A percentile compares a stretch with the other conserved stretches of the same genome.
These are phyloP conservation scores for Xylaria sp. DNA, from an alignment of 2,329 filamentous ascomycete species.

Conservation along the genomic window DNA sequence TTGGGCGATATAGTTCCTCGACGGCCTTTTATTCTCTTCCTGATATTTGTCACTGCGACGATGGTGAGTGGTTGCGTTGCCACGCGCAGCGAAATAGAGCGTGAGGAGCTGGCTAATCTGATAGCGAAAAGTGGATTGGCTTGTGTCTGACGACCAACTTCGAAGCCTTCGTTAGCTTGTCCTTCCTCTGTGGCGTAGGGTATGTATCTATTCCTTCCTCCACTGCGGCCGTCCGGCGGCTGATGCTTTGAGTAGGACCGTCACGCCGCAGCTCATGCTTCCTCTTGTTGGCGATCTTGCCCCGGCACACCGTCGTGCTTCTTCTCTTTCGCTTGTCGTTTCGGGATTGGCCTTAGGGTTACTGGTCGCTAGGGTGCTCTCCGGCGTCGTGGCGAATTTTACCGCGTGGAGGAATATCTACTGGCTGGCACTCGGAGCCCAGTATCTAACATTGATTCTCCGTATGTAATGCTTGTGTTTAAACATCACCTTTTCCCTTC, in stretches of 20 bases:
- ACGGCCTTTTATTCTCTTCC: conserved; percentile 69
- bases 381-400: conserved; percentile 74
- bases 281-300: conserved; percentile 76
- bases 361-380: conserved; percentile 73
- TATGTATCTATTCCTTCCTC: conserved; percentile 35
- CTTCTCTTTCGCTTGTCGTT: conserved; percentile 72
- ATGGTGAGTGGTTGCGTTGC: conserved; percentile 59
- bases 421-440: conserved; percentile 72
- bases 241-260: conserved; percentile 43
- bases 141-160: conserved; percentile 71
- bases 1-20: conserved; percentile 70
- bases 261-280: conserved; percentile 69
- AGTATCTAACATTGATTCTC: conserved; percentile 70
- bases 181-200: conserved; percentile 67
- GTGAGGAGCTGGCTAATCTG: conserved; percentile 9
- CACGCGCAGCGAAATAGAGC: background rate
- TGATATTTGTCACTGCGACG: conserved; percentile 71
- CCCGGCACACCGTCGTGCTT: conserved; percentile 68
- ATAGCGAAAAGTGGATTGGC: conserved; percentile 62
- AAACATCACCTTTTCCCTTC: background rate
- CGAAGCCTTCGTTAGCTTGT: conserved; percentile 68
- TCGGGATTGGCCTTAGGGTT: conserved; percentile 74
- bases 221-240: background rate
- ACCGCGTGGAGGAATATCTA: conserved; percentile 75
- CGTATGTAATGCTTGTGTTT: conserved; percentile 40